Evolutionary conservation across 2,329 filamentous ascomycete species (phyloP), one percentile per base, ranked within the genome.

Genomic region (Dothistroma septosporum): DNA sequence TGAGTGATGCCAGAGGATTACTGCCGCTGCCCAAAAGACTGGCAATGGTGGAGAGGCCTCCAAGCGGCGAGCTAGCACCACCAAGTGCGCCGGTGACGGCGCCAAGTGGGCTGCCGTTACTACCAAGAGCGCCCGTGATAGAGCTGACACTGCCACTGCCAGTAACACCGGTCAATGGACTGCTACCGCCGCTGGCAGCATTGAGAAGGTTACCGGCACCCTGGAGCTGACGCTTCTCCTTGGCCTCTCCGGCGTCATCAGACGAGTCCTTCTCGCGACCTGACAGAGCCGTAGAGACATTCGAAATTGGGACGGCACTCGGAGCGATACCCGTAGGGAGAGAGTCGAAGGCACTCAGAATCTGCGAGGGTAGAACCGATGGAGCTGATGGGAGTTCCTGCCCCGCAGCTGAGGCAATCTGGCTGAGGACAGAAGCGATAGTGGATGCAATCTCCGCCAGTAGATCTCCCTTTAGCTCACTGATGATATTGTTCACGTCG

Each of bases 41-140:
- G 12, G 55, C 21, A 10, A 50, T 24, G 37, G 10, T 16, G 11
- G 37, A 41, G 14, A 41, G 8, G 4, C 37, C 37, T 9, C 54
- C 54, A 11, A 57, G 49, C 12, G 59, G 54, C 14, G 56, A 37
- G 22, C 59, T 49, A 21, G 53, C 52, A 22, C 60, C 60, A 11
- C 60, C 57, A 14, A 57, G 22, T 9, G 58, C 19, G 24, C 57
- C 57, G 9, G 47, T 53, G 11, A 57, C n/a, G 14, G 48, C 47
- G 37, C 35, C 33, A 32, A 59, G 52, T 9, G 55, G 50, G 52
- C 59, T 61, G 47, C 55, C 54, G 35, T 49, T 24, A 22, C 10
- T 54, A 32, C 55, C 52, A 19, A 61, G 35, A 2, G 55, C 22
- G 19, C 60, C 57, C 44, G 57, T 59, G 31, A 59, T 14, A 12